phyloP scores from a whole-genome alignment of 2,329 filamentous ascomycete genomes.

The Chaetomium sp. region DNA sequence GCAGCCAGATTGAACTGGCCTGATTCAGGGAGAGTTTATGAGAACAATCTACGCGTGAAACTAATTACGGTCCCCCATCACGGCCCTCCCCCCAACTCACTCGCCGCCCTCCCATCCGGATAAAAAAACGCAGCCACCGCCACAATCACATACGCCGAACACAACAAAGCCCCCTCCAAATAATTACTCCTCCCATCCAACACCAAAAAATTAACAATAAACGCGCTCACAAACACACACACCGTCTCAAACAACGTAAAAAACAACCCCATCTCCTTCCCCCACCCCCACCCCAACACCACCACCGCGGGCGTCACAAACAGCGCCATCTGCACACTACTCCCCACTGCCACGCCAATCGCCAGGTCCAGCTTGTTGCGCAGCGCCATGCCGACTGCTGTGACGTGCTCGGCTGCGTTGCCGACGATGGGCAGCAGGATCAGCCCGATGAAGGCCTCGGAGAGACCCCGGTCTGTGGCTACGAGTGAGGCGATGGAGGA shows the following conservation, averaged over 20 bases:
- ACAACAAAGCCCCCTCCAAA: conserved; percentile 67
- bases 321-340: conserved; percentile 65
- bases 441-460: conserved; percentile 63
- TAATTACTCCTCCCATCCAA: conserved; percentile 82
- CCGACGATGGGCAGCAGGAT: conserved; percentile 68
- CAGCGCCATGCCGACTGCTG: conserved; percentile 61
- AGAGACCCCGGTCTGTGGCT: conserved; percentile 42
- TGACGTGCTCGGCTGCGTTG: conserved; percentile 68
- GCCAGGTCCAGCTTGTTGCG: conserved; percentile 73
- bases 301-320: conserved; percentile 67
- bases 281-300: conserved; percentile 63
- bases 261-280: conserved; percentile 66
- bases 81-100: conserved; percentile 1
- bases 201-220: conserved; percentile 84
- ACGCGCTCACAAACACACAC: conserved; percentile 72
- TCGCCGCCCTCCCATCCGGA: conserved; percentile 33
- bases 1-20: no score
- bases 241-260: conserved; percentile 88
- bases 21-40: no score
- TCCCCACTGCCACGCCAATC: conserved; percentile 65
- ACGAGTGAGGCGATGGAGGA: conserved; percentile 60
- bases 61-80: not conserved
- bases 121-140: conserved; percentile 62
- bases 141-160: conserved; percentile 63
- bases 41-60: not conserved